These are phyloP conservation scores for Hypsizygus marmoreus DNA, from an alignment of 768 basidiomycete species.

Conservation along the genomic window DNA sequence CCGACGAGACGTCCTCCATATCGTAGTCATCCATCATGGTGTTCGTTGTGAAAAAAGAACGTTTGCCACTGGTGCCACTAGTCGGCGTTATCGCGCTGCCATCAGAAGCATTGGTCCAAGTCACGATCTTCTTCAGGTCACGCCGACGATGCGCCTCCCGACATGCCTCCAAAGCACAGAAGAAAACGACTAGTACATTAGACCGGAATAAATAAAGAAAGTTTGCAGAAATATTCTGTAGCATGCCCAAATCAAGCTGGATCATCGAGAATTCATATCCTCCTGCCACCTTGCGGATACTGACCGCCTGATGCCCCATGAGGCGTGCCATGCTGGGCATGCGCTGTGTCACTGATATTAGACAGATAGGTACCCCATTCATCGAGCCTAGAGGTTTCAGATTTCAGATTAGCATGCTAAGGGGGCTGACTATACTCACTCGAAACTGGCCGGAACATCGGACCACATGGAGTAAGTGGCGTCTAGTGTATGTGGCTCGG, in stretches of 20 bases:
- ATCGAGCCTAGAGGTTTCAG: conserved; percentile 32
- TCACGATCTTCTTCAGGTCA: not conserved
- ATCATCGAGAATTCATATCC: not conserved
- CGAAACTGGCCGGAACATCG: conserved; percentile 58
- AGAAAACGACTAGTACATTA: no score
- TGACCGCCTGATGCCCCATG: not conserved
- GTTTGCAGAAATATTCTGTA: no score
- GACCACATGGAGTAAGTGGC: conserved; percentile 70
- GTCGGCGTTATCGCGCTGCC: not conserved
- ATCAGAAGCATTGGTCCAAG: not conserved
- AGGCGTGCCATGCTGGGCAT: not conserved
- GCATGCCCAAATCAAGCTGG: no score
- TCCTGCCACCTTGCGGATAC: not conserved
- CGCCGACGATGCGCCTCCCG: not conserved
- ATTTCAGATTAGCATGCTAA: not conserved
- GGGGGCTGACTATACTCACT: conserved; percentile 41
- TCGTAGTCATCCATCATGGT: conserved; percentile 16
- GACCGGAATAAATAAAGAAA: no score
- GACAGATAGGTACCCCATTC: conserved; percentile 46
- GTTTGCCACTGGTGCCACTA: no score
- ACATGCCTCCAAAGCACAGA: no score
- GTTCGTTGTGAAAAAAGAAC: no score
- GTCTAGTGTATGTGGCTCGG: no score
- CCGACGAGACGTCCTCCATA: conserved; percentile 10
- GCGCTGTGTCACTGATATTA: conserved; percentile 28